Evolutionary conservation across 305 asterid genomes (phyloP).

Genomic region (Salvia sclarea): DNA sequence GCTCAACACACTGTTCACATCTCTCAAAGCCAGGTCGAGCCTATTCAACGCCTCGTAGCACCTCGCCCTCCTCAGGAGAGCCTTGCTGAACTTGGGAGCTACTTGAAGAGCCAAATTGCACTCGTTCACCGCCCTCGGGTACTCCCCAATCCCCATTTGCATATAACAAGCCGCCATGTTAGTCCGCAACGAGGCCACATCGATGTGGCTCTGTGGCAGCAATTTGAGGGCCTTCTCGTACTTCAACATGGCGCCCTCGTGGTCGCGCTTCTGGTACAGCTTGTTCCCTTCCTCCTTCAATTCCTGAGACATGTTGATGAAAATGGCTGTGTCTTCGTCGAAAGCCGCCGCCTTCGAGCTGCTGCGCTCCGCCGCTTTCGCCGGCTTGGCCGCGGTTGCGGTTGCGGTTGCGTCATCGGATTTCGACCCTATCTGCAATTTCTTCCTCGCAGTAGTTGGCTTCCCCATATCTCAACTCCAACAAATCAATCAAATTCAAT

Average conservation of each 20-base stretch:
- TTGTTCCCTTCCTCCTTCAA: conserved; percentile 88
- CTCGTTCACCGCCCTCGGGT: conserved; percentile 80
- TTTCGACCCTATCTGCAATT: conserved; percentile 47
- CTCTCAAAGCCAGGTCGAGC: conserved; percentile 76
- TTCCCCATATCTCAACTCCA: conserved; percentile 65
- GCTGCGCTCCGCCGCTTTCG: conserved; percentile 49
- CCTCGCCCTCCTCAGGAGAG: conserved; percentile 78
- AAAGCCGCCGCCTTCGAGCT: conserved; percentile 66
- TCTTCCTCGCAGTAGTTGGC: conserved; percentile 81
- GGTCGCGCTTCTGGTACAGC: conserved; percentile 73
- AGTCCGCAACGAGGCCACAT: conserved; percentile 72
- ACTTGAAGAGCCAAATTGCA: conserved; percentile 89
- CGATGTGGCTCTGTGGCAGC: conserved; percentile 74
- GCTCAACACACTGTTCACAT: conserved; percentile 64
- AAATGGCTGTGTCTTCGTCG: conserved; percentile 89
- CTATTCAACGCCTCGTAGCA: conserved; percentile 74
- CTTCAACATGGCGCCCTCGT: conserved; percentile 94
- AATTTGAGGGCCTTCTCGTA: conserved; percentile 86
- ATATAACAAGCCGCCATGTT: conserved; percentile 94
- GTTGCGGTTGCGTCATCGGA: conserved; percentile 43
- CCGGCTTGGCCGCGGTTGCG: too few relatives aligned
- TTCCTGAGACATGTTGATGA: conserved; percentile 85
- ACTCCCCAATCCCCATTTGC: conserved; percentile 90
- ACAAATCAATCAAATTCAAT: conserved; percentile 20
- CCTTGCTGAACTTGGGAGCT: conserved; percentile 87